A percentile compares a stretch with the other conserved stretches of the same genome.
phyloP scores from a whole-genome alignment of 2,329 filamentous ascomycete genomes.

The Fusarium sp. region DNA sequence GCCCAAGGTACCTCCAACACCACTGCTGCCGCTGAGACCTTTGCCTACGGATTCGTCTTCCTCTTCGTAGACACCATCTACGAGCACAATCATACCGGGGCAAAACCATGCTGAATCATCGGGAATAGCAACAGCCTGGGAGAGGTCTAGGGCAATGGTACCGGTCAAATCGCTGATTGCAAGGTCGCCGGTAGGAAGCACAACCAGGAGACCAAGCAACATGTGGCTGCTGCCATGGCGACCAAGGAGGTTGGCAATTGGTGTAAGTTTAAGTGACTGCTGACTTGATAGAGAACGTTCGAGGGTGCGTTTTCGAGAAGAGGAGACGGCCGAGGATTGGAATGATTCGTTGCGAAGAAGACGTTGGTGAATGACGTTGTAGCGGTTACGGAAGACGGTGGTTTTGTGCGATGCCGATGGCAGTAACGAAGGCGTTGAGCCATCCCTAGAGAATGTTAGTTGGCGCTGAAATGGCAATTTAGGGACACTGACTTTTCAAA shows the following conservation, averaged over 20 bases:
- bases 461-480: conserved; percentile 4
- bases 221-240: conserved; percentile 87
- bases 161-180: conserved; percentile 89
- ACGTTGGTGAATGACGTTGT: conserved; percentile 91
- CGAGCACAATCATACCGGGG: conserved; percentile 94
- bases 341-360: conserved; percentile 94
- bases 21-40: conserved; percentile 79
- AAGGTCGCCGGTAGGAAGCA: conserved; percentile 84
- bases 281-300: conserved; percentile 72
- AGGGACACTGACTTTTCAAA: conserved; percentile 77
- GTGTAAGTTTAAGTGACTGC: conserved; percentile 87
- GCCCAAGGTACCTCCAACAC: conserved; percentile 91
- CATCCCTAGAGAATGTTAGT: conserved; percentile 60
- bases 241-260: conserved; percentile 80
- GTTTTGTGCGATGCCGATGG: conserved; percentile 86
- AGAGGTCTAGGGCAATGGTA: conserved; percentile 85
- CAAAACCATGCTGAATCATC: conserved; percentile 91
- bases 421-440: conserved; percentile 75
- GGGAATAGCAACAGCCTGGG: conserved; percentile 83
- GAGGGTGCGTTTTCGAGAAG: conserved; percentile 65
- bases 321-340: conserved; percentile 81
- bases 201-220: conserved; percentile 83
- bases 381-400: conserved; percentile 86
- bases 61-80: conserved; percentile 97
- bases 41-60: conserved; percentile 80